Conservation (phyloP, 106 monocot genomes). For the Acanthochlamys bracteata region DNA sequence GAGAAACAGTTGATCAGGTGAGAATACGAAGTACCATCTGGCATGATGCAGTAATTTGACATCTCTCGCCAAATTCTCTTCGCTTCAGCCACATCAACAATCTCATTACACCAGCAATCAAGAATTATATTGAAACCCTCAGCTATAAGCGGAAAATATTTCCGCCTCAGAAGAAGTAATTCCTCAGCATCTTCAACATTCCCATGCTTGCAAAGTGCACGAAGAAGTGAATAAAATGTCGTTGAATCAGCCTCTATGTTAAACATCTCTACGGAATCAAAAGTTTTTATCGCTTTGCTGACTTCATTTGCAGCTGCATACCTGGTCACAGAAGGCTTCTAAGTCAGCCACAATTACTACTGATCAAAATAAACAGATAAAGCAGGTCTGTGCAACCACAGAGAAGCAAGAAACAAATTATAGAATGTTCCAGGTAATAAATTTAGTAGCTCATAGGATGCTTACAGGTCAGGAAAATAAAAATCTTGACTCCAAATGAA, state of each 20-base stretch:
- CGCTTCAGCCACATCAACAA: conserved; percentile 63
- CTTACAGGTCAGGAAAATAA: too few relatives aligned
- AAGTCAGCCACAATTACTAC: background rate
- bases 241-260: conserved; percentile 48
- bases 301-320: conserved; percentile 65
- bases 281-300: conserved; percentile 68
- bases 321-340: conserved; percentile 15
- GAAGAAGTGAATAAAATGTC: conserved; percentile 59
- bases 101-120: conserved; percentile 67
- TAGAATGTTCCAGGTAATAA: too few relatives aligned
- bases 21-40: conserved; percentile 65
- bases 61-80: conserved; percentile 93
- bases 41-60: conserved; percentile 67
- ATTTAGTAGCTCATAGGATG: too few relatives aligned
- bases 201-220: conserved; percentile 58
- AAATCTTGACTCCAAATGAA: too few relatives aligned
- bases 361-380: too few relatives aligned
- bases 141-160: conserved; percentile 61
- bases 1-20: conserved; percentile 67
- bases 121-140: conserved; percentile 79
- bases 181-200: conserved; percentile 90
- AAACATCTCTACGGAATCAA: conserved; percentile 70
- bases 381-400: too few relatives aligned
- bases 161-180: conserved; percentile 47
- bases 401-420: background rate